phyloP scores from a whole-genome alignment of 305 asterid species.

The Salvia sclarea region DNA sequence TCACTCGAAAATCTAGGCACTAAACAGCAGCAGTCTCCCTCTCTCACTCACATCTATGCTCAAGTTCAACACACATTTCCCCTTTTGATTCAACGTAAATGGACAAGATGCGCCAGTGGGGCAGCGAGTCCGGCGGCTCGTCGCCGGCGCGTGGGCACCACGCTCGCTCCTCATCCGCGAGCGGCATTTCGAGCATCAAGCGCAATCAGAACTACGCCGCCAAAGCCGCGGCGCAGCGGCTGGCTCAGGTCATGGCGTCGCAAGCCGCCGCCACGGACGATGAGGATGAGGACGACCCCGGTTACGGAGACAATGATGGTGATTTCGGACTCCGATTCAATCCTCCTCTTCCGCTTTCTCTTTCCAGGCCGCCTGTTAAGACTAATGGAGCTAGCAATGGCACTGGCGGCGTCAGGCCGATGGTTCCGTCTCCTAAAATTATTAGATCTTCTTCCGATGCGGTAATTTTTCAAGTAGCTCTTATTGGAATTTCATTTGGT shows the following conservation, averaged over 20 bases:
- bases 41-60: constrained; percentile 26
- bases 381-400: constrained; percentile 37
- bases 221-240: constrained; percentile 98
- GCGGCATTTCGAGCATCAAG: constrained; percentile 86
- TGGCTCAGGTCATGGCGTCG: constrained; percentile 98
- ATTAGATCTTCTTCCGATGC: constrained; percentile 92
- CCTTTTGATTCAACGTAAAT: constrained; percentile 31
- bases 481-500: constrained; percentile 10
- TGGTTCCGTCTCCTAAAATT: constrained; percentile 50
- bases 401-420: constrained; percentile 41
- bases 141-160: constrained; percentile 62
- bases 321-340: constrained; percentile 71
- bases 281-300: constrained; percentile 61
- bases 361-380: constrained; percentile 53
- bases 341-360: constrained; percentile 66
- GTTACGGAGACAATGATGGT: constrained; percentile 42
- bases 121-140: constrained; percentile 63
- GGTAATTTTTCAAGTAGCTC: constrained; percentile 46
- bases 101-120: constrained; percentile 81
- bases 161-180: constrained; percentile 67
- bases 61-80: constrained; percentile 36
- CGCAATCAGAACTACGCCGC: constrained; percentile 96
- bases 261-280: constrained; percentile 64
- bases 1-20: constrained; percentile 42
- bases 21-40: constrained; percentile 24